phyloP scores from a whole-genome alignment of 306 rosid genomes.

The Astragalus glycyphyllos region DNA sequence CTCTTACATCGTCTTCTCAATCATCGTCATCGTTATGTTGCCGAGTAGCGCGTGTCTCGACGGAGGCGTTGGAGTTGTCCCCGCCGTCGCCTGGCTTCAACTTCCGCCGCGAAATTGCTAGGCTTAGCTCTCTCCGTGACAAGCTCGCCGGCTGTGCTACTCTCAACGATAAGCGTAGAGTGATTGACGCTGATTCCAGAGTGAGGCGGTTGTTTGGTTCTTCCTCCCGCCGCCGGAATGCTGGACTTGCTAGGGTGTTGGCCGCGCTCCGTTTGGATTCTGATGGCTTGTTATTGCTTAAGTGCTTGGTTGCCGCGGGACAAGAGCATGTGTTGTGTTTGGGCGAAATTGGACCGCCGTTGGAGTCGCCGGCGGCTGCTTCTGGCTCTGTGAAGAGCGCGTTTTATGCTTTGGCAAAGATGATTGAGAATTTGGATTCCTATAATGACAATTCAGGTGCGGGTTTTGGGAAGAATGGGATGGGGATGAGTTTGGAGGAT shows the following conservation, averaged over 20 bases:
- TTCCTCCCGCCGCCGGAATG: constrained; percentile 34
- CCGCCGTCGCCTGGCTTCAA: constrained; percentile 63
- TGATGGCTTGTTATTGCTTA: constrained; percentile 57
- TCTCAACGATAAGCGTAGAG: constrained; percentile 51
- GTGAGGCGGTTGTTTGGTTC: constrained; percentile 69
- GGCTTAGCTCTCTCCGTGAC: constrained; percentile 63
- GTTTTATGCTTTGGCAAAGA: constrained; percentile 66
- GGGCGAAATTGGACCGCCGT: constrained; percentile 39
- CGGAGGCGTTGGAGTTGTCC: constrained; percentile 67
- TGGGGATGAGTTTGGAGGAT: constrained; percentile 53
- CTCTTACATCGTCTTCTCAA: constrained; percentile 30
- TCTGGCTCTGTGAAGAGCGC: constrained; percentile 70
- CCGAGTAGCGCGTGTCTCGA: constrained; percentile 60
- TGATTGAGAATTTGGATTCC: constrained; percentile 75
- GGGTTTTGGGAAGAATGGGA: constrained; percentile 44
- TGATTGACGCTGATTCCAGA: constrained; percentile 66
- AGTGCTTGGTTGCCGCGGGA: constrained; percentile 86
- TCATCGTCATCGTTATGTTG: constrained; percentile 37
- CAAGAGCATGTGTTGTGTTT: constrained; percentile 75
- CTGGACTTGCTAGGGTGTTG: constrained; percentile 48
- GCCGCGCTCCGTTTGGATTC: constrained; percentile 48
- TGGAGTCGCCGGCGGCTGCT: constrained; percentile 32
- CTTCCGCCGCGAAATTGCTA: constrained; percentile 63
- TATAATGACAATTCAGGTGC: constrained; percentile 41
- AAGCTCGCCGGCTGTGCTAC: constrained; percentile 49